Conservation (phyloP, 2,329 filamentous ascomycete species). For the Capronia americana region DNA sequence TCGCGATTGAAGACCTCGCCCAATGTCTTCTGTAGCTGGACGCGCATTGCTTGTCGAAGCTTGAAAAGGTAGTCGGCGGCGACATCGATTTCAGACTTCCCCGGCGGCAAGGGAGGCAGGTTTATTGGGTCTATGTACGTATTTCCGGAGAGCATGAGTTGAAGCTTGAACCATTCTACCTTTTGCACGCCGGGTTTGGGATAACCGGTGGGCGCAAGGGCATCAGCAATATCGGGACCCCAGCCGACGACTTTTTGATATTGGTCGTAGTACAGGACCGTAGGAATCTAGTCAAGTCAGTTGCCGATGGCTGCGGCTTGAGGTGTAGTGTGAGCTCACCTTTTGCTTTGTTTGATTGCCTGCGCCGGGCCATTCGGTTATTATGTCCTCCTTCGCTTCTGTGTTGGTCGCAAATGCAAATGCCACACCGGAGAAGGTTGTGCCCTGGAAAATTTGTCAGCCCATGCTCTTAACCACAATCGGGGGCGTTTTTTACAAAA, state of each 20-base stretch:
- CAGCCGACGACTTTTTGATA: constrained; percentile 99
- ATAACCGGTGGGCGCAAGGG: constrained; percentile 93
- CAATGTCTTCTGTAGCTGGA: constrained; percentile 92
- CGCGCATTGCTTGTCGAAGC: constrained; percentile 93
- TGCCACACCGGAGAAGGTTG: constrained; percentile 95
- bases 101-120: constrained; percentile 92
- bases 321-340: constrained; percentile 57
- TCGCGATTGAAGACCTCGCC: constrained; percentile 98
- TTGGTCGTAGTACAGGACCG: constrained; percentile 99
- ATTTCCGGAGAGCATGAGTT: constrained; percentile 98
- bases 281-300: constrained; percentile 74
- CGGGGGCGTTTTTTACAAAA: constrained; percentile 71
- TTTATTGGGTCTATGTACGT: constrained; percentile 99
- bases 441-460: constrained; percentile 66
- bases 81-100: constrained; percentile 98
- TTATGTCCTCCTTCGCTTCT: constrained; percentile 97
- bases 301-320: neutral
- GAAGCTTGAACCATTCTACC: constrained; percentile 99
- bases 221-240: constrained; percentile 97
- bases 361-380: constrained; percentile 97
- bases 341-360: constrained; percentile 99
- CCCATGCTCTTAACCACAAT: neutral
- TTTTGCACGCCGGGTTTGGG: constrained; percentile 98
- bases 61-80: constrained; percentile 99
- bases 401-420: constrained; percentile 95